Evolutionary conservation across 2,329 filamentous ascomycete genomes (phyloP).

Genomic region (Emergomyces pasteurianus): DNA sequence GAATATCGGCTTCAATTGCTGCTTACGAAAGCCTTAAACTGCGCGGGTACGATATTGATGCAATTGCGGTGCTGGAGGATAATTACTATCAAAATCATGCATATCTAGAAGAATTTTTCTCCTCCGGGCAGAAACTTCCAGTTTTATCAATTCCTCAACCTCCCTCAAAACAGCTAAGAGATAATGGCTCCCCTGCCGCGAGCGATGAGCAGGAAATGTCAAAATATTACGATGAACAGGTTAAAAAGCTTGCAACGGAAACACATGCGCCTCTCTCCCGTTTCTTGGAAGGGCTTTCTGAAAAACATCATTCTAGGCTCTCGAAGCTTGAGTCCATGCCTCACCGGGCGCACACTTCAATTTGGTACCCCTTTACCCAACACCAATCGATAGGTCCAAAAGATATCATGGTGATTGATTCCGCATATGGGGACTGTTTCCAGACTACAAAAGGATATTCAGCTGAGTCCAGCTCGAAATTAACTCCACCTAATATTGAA

Average conservation of each 20-base stretch:
- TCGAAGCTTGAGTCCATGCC: slow-evolving; percentile 50
- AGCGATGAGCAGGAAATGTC: slow-evolving; percentile 48
- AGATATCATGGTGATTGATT: slow-evolving; percentile 65
- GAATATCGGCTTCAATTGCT: slow-evolving; percentile 68
- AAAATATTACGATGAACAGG: slow-evolving; percentile 49
- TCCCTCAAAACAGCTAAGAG: slow-evolving; percentile 33
- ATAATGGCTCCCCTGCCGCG: slow-evolving; percentile 14
- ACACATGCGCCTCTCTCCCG: slow-evolving; percentile 26
- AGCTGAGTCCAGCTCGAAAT: slow-evolving; percentile 10
- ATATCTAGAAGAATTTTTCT: slow-evolving; percentile 59
- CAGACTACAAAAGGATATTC: slow-evolving; percentile 41
- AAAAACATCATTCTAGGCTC: slow-evolving; percentile 46
- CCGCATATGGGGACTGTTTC: slow-evolving; percentile 67
- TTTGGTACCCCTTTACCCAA: slow-evolving; percentile 85
- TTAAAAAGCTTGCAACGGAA: slow-evolving; percentile 12
- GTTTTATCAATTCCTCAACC: slow-evolving; percentile 48
- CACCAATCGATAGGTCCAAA: slow-evolving; percentile 51
- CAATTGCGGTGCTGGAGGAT: slow-evolving; percentile 57
- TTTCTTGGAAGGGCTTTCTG: slow-evolving; percentile 41
- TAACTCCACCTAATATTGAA: neutral
- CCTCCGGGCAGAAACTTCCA: slow-evolving; percentile 41
- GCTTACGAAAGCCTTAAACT: slow-evolving; percentile 66
- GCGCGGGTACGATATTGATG: slow-evolving; percentile 66
- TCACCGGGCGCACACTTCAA: slow-evolving; percentile 46
- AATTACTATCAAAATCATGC: slow-evolving; percentile 53